Evolutionary conservation across 2,329 filamentous ascomycete species (phyloP).

Genomic region (Penicillium brasilianum): DNA sequence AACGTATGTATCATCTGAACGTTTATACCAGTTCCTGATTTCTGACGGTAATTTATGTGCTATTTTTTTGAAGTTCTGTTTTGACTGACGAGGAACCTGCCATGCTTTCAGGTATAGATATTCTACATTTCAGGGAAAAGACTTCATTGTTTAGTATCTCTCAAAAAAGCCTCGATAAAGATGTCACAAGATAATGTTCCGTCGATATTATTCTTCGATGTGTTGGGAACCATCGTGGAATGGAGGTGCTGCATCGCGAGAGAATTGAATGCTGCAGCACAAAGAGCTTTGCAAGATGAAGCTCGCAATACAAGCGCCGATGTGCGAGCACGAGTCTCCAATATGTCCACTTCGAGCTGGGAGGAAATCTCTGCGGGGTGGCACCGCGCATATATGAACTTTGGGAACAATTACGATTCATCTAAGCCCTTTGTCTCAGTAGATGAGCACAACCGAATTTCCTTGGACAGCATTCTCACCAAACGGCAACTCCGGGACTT

Average conservation of each 20-base stretch:
- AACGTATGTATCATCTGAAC: neutral
- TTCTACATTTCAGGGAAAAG: neutral
- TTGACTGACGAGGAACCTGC: neutral
- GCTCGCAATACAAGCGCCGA: conserved; percentile 7
- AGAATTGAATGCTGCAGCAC: conserved; percentile 17
- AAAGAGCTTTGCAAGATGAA: conserved; percentile 15
- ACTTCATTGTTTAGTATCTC: neutral
- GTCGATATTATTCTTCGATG: conserved; percentile 25
- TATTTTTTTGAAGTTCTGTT: neutral
- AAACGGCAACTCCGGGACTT: conserved; percentile 15
- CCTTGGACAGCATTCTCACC: conserved; percentile 14
- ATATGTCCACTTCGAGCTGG: conserved; percentile 20
- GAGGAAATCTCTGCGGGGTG: conserved; percentile 21
- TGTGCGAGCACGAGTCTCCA: conserved; percentile 13
- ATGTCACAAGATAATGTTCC: conserved; percentile 10
- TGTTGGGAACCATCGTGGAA: conserved; percentile 26
- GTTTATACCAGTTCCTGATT: neutral
- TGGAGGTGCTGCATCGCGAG: conserved; percentile 25
- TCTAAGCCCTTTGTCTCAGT: conserved; percentile 24
- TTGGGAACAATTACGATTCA: conserved; percentile 21
- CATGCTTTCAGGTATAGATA: conserved; percentile 3
- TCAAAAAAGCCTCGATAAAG: conserved; percentile 7
- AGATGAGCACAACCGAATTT: conserved; percentile 24
- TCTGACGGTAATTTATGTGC: neutral
- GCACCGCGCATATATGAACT: conserved; percentile 26